Percentiles rank a stretch among this genome's conserved stretches.
Conservation (phyloP, 1,284 basidiomycete species). For the Inonotus obliquus region DNA sequence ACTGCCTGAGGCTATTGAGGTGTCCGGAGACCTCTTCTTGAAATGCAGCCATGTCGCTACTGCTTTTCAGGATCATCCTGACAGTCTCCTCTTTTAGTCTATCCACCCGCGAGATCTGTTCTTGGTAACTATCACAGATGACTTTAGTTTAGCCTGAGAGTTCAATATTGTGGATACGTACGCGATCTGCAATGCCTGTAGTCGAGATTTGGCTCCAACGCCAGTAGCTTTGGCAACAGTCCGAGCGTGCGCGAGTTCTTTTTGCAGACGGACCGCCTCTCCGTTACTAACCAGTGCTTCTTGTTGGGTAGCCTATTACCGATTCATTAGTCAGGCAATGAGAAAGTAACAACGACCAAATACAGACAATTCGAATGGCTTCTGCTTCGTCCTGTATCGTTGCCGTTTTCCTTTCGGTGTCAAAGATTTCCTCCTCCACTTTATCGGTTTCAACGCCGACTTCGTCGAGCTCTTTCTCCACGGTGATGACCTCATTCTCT, state of each 20-base stretch:
- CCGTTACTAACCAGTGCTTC: slow-evolving; percentile 59
- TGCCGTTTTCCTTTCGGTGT: slow-evolving; percentile 39
- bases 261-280: slow-evolving; percentile 60
- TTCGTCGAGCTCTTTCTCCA: slow-evolving; percentile 74
- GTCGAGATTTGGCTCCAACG: slow-evolving; percentile 70
- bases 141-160: not conserved
- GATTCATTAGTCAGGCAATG: not conserved
- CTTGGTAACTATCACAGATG: slow-evolving; percentile 50
- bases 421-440: slow-evolving; percentile 62
- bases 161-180: slow-evolving; percentile 25
- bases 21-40: slow-evolving; percentile 70
- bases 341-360: slow-evolving; percentile 1
- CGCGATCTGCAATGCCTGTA: slow-evolving; percentile 60
- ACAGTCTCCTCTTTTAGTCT: slow-evolving; percentile 71
- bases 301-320: slow-evolving; percentile 61
- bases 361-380: slow-evolving; percentile 64
- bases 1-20: slow-evolving; percentile 58
- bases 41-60: slow-evolving; percentile 72
- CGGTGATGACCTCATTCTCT: slow-evolving; percentile 74
- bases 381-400: slow-evolving; percentile 61
- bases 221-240: slow-evolving; percentile 72
- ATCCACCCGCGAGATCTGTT: slow-evolving; percentile 68
- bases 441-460: slow-evolving; percentile 67
- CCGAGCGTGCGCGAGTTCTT: slow-evolving; percentile 63
- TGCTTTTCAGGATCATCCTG: slow-evolving; percentile 75